Base-by-base conservation (phyloP, 495 filamentous ascomycete species). In the Tuber umbilicatum region DNA sequence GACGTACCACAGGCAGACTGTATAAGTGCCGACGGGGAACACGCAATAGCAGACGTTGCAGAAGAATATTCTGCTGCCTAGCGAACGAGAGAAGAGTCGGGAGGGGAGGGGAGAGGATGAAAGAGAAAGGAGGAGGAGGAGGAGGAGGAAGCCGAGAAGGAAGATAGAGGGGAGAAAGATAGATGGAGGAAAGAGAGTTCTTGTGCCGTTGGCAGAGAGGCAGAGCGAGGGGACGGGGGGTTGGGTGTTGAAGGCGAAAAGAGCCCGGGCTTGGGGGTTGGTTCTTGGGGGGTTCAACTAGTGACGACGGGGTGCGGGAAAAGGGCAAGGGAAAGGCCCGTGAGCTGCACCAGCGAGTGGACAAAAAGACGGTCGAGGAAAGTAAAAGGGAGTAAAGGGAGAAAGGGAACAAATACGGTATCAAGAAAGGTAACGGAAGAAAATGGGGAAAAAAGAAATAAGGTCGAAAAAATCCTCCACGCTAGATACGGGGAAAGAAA, bases 281-380 rank as follows among this genome's bases (percentile, higher is more conserved):
- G 73, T 73, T 27, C 77, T 79, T 79, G 77, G 77, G 75, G 78
- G 72, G 73, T 77, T 72, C 77, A 75, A 75, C 78, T 73, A 68
- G 75, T 76, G 78, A 80, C 81, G 81, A 79, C 79, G 81, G 84
- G 81, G 76, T 74, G 83, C 81, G 76, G 84, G 81, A 82, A 83
- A 79, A 80, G 80, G 71, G 77, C 73, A 75, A 78, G 69, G 67
- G 78, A 75, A 78, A 79, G 76, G 77, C 77, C 77, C 77, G 77
- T 79, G 77, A 78, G 72, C 75, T 78, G 75, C 69, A 79, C 77
- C 77, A 75, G 75, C 69, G 74, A 74, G 77, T 75, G 70, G 75
- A 69, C 41, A 73, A 72, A 43, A 64, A 64, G 55, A 64, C 55
- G 23, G 55, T 64, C 55, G 55, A 55, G 47, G 47, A 55, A 55